Percentiles rank a stretch among this genome's conserved stretches.
These are phyloP conservation scores for Diplodia sapinea DNA, from an alignment of 2,329 filamentous ascomycete genomes.

Conservation along the genomic window DNA sequence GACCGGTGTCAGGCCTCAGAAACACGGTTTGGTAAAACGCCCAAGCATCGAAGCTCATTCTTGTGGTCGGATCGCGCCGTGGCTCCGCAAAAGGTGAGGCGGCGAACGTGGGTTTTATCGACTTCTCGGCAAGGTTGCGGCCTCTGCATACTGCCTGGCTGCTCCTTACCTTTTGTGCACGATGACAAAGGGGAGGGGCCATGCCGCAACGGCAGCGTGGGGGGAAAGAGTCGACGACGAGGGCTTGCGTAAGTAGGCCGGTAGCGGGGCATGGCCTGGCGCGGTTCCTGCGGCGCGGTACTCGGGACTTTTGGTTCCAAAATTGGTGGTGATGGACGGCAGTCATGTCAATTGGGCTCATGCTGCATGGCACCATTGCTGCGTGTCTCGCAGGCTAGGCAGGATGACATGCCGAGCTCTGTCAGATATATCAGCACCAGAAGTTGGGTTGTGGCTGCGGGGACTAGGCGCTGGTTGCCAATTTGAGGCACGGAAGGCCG, in stretches of 20 bases:
- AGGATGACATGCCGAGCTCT: not conserved
- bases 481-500: conserved; percentile 15
- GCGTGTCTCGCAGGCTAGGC: conserved; percentile 27
- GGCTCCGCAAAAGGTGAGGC: conserved; percentile 11
- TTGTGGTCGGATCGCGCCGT: conserved; percentile 14
- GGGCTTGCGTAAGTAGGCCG: not conserved
- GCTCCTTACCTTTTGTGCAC: not conserved
- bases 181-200: not conserved
- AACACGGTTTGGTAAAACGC: not conserved
- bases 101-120: not conserved
- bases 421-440: conserved; percentile 15
- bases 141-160: not conserved
- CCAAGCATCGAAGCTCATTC: not conserved
- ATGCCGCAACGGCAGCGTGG: not conserved
- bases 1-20: not conserved
- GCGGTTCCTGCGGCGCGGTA: conserved; percentile 19
- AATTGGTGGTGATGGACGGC: not conserved
- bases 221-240: not conserved
- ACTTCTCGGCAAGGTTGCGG: not conserved
- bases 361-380: conserved; percentile 11
- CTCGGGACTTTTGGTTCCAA: conserved; percentile 18
- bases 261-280: not conserved
- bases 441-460: conserved; percentile 19
- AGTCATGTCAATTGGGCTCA: not conserved
- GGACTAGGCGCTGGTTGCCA: conserved; percentile 5